Base-by-base conservation (phyloP, 139 green algal species). In the Chlorella sorokiniana region DNA sequence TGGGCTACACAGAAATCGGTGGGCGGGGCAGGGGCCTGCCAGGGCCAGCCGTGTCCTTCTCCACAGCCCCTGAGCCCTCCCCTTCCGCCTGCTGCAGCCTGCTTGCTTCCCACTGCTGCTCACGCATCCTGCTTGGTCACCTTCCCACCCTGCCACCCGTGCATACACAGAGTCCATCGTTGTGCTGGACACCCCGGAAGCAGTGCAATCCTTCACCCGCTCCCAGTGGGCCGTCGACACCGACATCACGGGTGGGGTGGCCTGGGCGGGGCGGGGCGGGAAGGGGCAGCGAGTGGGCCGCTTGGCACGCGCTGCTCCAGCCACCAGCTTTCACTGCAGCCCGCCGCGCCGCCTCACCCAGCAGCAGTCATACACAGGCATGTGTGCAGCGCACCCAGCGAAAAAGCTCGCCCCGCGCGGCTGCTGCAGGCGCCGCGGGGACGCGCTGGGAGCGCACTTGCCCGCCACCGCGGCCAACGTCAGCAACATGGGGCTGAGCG, bases 1-100 rank as follows among this genome's bases (percentile, higher is more conserved):
- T 85, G 59, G 81, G 81, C 31, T 85, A 85, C 54, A 76, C 81
- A 40, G 70, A 85, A 8, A 82, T 82, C n/a, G 77, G 73, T 79
- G 71, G 20, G 68, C 40, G 0, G 27, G 16, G n/a, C 20, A 27
- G 23, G 23, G 4, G 3, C 29, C n/a, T 10, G 29, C 4, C 61
- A 38, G 11, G 29, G 3, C 8, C 29, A 10, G n/a, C 61, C n/a
- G 27, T 68, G 61, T 69, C 4, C 62, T 41, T 20, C 31, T 35
- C 33, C 62, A 42, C 29, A 10, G 11, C 52, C 3, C 9, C 1
- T 27, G 4, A n/a, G n/a, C n/a, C n/a, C n/a, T n/a, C n/a, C n/a
- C n/a, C 56, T 35, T 20, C 56, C 22, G 27, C 16, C 27, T 65
- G 59, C 27, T 61, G 52, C 9, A 23, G 22, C 27, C 22, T 16